These are phyloP conservation scores for Poteriospumella lacustris DNA, from an alignment of 108 stramenopile genomes.

Conservation along the genomic window DNA sequence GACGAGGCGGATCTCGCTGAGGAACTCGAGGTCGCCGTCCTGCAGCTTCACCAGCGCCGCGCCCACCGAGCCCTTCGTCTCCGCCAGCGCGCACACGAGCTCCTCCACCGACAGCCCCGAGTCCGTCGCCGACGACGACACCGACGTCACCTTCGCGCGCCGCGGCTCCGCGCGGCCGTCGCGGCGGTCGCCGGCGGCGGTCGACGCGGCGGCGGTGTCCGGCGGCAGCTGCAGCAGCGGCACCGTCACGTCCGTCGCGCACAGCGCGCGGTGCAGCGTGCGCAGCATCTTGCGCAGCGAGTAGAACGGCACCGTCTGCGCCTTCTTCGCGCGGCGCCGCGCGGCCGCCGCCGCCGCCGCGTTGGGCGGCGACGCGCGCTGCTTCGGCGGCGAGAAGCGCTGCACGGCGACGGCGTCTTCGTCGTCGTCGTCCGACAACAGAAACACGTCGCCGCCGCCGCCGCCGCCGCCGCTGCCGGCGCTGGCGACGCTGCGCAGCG, in stretches of 20 bases:
- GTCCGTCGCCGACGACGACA: not conserved
- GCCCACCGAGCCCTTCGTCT: not conserved
- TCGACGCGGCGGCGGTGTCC: not conserved
- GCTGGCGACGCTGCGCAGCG: not conserved
- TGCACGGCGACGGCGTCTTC: not conserved
- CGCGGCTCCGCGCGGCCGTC: no score
- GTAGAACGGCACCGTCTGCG: not conserved
- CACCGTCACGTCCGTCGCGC: not conserved
- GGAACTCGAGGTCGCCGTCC: not conserved
- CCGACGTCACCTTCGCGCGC: not conserved
- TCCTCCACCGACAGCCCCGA: not conserved
- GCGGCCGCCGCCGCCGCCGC: not conserved
- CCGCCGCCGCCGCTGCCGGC: not conserved
- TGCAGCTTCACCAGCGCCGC: not conserved
- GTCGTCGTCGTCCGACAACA: no score
- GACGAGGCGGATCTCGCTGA: not conserved
- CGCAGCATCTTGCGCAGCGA: not conserved
- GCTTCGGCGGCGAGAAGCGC: not conserved
- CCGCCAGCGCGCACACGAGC: not conserved
- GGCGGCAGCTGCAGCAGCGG: not conserved
- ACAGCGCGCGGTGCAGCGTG: not conserved
- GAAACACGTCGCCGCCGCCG: no score
- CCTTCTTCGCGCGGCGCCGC: not conserved
- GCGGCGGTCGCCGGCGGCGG: no score
- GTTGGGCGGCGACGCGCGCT: not conserved